A percentile compares a stretch with the other conserved stretches of the same genome.
phyloP scores from a whole-genome alignment of 805 yeast species.

The Yarrowia osloensis region DNA sequence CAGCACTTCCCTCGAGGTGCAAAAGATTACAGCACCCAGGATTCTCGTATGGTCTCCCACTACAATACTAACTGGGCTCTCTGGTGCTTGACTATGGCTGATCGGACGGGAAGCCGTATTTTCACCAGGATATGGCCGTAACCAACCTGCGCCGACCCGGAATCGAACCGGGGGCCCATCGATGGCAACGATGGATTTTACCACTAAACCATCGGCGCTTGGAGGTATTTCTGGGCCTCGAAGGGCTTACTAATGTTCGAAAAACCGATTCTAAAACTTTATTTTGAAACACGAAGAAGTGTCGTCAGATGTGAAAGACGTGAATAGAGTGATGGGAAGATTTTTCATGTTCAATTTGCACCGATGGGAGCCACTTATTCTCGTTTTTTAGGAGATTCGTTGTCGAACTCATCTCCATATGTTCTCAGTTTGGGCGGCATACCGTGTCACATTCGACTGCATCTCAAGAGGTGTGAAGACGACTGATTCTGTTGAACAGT shows the following conservation, averaged over 20 bases:
- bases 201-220: slow-evolving; percentile 12
- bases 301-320: too few species aligned
- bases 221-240: background rate
- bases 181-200: slow-evolving; percentile 7
- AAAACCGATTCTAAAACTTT: background rate
- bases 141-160: slow-evolving; percentile 4
- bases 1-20: background rate
- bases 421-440: background rate
- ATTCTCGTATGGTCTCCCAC: slow-evolving; percentile 11
- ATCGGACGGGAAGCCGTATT: slow-evolving; percentile 12
- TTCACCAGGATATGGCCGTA: slow-evolving; percentile 9
- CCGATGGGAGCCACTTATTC: too few species aligned
- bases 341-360: too few species aligned
- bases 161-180: slow-evolving; percentile 9
- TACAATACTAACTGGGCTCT: slow-evolving; percentile 6
- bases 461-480: too few species aligned
- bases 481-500: too few species aligned
- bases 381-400: too few species aligned
- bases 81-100: slow-evolving; percentile 10
- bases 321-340: too few species aligned
- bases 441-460: background rate
- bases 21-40: slow-evolving; percentile 10
- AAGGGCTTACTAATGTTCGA: background rate
- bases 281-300: background rate
- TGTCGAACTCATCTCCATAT: background rate